phyloP scores from a whole-genome alignment of 2,329 filamentous ascomycete species.

The Aspergillus sp. region DNA sequence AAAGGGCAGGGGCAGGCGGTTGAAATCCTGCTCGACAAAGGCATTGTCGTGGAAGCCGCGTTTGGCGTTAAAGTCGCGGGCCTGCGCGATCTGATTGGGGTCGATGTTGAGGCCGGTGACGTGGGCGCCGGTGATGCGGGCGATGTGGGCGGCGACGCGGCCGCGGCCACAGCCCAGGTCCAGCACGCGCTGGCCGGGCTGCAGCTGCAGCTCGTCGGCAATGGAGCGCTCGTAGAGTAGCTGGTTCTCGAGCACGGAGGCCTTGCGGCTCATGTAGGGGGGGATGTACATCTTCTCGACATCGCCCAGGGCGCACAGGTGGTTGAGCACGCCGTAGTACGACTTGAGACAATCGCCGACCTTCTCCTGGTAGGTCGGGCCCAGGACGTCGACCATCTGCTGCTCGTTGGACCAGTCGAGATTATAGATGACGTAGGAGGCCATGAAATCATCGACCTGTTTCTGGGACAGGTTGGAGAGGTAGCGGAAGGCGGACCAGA shows the following conservation, averaged over 20 bases:
- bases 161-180: conserved; percentile 49
- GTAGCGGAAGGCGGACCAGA: conserved; percentile 45
- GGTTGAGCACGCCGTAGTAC: conserved; percentile 49
- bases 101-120: conserved; percentile 50
- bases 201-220: conserved; percentile 40
- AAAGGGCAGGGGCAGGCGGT: conserved; percentile 46
- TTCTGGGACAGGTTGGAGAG: conserved; percentile 43
- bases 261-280: conserved; percentile 45
- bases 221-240: conserved; percentile 47
- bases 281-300: conserved; percentile 55
- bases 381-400: conserved; percentile 42
- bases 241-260: conserved; percentile 45
- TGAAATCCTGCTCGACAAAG: conserved; percentile 47
- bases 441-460: conserved; percentile 50
- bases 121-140: conserved; percentile 39
- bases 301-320: conserved; percentile 47
- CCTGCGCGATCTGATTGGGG: conserved; percentile 45
- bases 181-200: conserved; percentile 40
- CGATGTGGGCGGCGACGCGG: conserved; percentile 48
- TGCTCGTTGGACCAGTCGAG: conserved; percentile 47
- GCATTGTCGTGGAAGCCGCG: conserved; percentile 37
- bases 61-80: conserved; percentile 37
- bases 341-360: conserved; percentile 46
- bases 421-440: conserved; percentile 50
- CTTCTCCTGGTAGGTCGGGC: conserved; percentile 43